Conservation (phyloP, 2,329 filamentous ascomycete species). For the Thielaviopsis punctulata region DNA sequence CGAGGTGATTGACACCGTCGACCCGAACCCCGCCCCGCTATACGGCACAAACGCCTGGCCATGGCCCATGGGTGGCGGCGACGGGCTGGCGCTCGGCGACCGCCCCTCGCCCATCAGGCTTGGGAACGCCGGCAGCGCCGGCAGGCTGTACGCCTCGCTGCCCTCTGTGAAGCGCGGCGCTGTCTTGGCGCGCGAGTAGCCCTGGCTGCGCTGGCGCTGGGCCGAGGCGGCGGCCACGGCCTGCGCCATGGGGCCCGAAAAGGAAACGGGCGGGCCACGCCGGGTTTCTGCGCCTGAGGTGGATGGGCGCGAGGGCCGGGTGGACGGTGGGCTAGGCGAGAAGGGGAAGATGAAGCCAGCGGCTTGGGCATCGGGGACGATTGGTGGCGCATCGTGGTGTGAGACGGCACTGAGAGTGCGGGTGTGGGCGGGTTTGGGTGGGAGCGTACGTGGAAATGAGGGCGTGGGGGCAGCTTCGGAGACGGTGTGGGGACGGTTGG, state of each 20-base stretch:
- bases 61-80: too few species aligned
- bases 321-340: not conserved
- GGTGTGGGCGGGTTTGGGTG: not conserved
- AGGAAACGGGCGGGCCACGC: conserved; percentile 1
- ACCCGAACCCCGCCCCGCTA: not conserved
- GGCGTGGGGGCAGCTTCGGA: not conserved
- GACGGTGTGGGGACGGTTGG: not conserved
- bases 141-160: not conserved
- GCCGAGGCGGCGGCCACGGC: not conserved
- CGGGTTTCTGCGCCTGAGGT: not conserved
- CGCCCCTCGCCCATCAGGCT: not conserved
- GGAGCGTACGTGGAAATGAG: not conserved
- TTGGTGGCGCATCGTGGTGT: not conserved
- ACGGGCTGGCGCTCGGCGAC: not conserved
- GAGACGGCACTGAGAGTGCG: not conserved
- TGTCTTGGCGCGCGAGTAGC: not conserved
- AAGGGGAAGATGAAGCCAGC: conserved; percentile 2
- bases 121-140: not conserved
- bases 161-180: conserved; percentile 1
- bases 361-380: not conserved
- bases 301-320: not conserved
- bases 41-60: too few species aligned
- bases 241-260: not conserved
- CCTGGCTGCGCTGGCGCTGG: not conserved
- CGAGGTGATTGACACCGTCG: not conserved